Evolutionary conservation across 2,329 filamentous ascomycete species (phyloP), one percentile per base, ranked within the genome.

Genomic region (Bimuria novae-zelandiae): DNA sequence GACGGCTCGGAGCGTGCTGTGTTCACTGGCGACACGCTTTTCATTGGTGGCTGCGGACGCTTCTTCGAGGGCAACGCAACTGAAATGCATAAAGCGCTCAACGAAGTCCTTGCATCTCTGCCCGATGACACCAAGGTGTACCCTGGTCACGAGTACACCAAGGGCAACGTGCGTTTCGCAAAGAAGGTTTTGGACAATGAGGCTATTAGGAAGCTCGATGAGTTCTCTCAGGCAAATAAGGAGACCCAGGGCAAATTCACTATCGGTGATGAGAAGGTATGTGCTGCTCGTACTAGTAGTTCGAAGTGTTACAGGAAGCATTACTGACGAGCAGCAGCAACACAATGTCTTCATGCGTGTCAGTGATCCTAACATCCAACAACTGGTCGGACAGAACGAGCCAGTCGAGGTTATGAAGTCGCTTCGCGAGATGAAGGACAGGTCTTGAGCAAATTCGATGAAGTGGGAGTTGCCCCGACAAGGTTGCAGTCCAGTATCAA

Each of bases 111-210:
- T 39, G 90, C 84, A 2, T 77, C 84, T 5, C 77, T 99, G 51
- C 93, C 94, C 0, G 88, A 96, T 63, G 92, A 97, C 65, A 97
- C 94, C 1, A 88, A 88, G 60, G 90, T 99, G 60, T 99, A 90
- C 71, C 92, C 93, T 16, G 94, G 94, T 3, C 94, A 99, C 68
- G 94, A 97, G 75, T 99, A 99, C 77, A 99, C 94, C n/a, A 96
- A 94, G 76, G 84, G 88, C 46, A 99, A 99, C 69, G 91, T 94
- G 67, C 91, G 91, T 72, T 99, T 99, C 70, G 87, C 85, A 42
- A 77, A 89, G 54, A 88, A 87, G 2, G 88, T 97, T 14, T 78
- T 88, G 51, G 85, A 90, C 66, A 89, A 84, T 36, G 86, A 89
- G 43, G 85, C 71, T 0, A 66, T 97, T 57, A 86, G 89, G 79